Conservation (phyloP, 2,329 filamentous ascomycete species). For the Colletotrichum sp. region DNA sequence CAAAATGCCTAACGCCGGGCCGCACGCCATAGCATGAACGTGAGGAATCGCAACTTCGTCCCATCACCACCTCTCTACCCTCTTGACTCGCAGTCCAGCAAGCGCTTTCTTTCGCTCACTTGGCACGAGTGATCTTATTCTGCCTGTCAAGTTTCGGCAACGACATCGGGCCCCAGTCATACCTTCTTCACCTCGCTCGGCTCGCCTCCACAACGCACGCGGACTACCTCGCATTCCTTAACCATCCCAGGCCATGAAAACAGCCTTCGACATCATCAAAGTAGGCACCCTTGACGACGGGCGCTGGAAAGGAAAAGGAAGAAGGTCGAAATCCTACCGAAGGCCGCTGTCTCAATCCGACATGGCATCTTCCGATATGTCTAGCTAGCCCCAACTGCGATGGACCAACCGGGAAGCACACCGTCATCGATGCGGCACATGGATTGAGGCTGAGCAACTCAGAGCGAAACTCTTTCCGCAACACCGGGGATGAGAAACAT, state of each 20-base stretch:
- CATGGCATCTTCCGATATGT: neutral
- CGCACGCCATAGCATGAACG: neutral
- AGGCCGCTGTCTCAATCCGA: neutral
- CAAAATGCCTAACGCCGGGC: neutral
- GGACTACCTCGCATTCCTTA: neutral
- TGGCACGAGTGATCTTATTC: neutral
- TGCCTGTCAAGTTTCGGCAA: slow-evolving; percentile 16
- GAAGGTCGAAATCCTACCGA: neutral
- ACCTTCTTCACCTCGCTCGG: neutral
- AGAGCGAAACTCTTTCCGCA: slow-evolving; percentile 14
- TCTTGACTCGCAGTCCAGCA: neutral
- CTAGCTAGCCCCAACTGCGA: neutral
- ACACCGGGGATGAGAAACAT: neutral
- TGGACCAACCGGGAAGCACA: neutral
- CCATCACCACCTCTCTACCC: neutral
- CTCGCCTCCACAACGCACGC: neutral
- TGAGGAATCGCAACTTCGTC: neutral
- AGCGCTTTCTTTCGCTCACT: neutral
- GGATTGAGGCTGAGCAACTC: slow-evolving; percentile 17
- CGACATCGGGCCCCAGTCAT: slow-evolving; percentile 10
- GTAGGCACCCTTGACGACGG: neutral
- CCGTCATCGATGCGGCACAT: neutral
- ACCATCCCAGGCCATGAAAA: neutral
- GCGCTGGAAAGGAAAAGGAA: neutral
- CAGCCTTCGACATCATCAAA: neutral